These are phyloP conservation scores for Anthoceros angustus DNA, from an alignment of 225 moss, liverwort and hornwort species.

Conservation along the genomic window DNA sequence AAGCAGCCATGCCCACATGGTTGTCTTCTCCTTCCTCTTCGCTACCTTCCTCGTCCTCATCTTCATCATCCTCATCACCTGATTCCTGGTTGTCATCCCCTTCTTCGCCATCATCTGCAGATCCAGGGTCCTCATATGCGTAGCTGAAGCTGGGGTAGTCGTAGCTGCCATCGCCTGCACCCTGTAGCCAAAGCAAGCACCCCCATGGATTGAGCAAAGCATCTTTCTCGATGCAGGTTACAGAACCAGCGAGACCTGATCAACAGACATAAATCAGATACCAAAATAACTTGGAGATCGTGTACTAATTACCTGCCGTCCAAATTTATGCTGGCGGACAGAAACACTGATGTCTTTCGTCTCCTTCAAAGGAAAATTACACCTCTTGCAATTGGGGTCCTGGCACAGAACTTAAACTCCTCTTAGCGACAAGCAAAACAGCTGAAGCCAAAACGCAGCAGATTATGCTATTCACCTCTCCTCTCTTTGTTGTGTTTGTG, in stretches of 20 bases:
- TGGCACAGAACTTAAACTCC: not conserved
- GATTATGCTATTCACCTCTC: conserved; percentile 39
- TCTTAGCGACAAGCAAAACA: not conserved
- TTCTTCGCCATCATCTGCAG: conserved; percentile 31
- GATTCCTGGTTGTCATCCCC: conserved; percentile 34
- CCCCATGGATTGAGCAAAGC: not conserved
- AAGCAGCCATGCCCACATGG: conserved; percentile 77
- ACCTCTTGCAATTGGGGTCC: conserved; percentile 47
- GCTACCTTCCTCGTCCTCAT: conserved; percentile 48
- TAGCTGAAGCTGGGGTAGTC: conserved; percentile 16
- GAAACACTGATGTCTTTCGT: conserved; percentile 94
- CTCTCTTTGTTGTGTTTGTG: conserved; percentile 74
- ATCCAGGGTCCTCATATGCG: conserved; percentile 25
- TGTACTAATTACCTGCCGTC: conserved; percentile 52
- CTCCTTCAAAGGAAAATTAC: conserved; percentile 82
- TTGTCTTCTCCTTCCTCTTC: conserved; percentile 35
- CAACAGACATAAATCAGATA: not conserved
- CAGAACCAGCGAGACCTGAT: not conserved
- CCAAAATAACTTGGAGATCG: not conserved
- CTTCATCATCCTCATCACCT: conserved; percentile 46
- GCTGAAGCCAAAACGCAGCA: not conserved
- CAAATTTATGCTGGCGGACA: conserved; percentile 89
- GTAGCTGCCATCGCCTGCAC: conserved; percentile 30
- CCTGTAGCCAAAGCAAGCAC: conserved; percentile 22
- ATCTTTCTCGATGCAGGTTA: not conserved